Evolutionary conservation across 148 eudicot species (phyloP).

Genomic region (Selenicereus undatus): DNA sequence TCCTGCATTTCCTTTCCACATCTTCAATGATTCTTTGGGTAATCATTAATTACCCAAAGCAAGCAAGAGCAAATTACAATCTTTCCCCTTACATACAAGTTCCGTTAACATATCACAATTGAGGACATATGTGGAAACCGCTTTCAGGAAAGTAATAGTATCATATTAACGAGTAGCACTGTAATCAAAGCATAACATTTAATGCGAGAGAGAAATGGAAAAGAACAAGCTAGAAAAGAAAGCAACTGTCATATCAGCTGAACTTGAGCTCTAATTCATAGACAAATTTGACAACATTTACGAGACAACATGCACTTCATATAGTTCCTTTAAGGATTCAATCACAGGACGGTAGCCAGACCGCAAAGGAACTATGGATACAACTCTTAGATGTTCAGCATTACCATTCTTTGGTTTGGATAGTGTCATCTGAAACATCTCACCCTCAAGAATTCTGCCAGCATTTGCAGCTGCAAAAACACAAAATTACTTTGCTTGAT

Average conservation of each 20-base stretch:
- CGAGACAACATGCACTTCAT: conserved; percentile 32
- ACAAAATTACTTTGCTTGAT: conserved; percentile 3
- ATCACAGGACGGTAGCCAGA: conserved; percentile 71
- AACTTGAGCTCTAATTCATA: background rate
- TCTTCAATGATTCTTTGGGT: background rate
- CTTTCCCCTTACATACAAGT: too few relatives aligned
- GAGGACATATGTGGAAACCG: too few relatives aligned
- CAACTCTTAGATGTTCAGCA: conserved; percentile 75
- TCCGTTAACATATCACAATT: too few relatives aligned
- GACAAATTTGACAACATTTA: conserved; percentile 10
- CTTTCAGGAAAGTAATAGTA: too few relatives aligned
- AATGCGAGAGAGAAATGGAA: too few relatives aligned
- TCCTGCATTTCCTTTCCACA: background rate
- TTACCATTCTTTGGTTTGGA: conserved; percentile 77
- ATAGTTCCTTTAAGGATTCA: conserved; percentile 46
- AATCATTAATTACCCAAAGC: background rate
- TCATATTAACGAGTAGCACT: too few relatives aligned
- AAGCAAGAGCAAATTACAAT: background rate
- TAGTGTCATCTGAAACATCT: conserved; percentile 66
- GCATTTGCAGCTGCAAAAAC: conserved; percentile 53
- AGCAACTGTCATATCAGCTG: background rate
- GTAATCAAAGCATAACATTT: too few relatives aligned
- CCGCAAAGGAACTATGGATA: conserved; percentile 58
- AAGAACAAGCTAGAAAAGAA: background rate
- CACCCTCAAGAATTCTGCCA: conserved; percentile 65